A percentile compares a stretch with the other conserved stretches of the same genome.
These are phyloP conservation scores for Boletus speciosus DNA, from an alignment of 768 basidiomycete genomes.

Conservation along the genomic window DNA sequence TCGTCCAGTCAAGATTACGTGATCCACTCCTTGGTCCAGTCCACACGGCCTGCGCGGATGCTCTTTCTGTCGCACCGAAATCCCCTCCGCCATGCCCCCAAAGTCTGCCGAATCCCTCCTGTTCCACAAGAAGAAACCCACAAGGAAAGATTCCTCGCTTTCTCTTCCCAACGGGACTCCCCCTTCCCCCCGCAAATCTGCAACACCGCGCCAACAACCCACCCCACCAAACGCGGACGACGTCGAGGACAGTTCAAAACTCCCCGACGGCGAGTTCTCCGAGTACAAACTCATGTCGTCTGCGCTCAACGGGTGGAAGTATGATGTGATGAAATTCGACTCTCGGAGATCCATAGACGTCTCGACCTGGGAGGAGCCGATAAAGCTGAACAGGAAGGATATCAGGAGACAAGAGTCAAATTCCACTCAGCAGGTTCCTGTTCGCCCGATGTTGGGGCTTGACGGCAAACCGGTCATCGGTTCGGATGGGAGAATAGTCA, in stretches of 20 bases:
- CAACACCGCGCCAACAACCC: conserved; percentile 39
- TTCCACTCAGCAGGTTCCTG: conserved; percentile 46
- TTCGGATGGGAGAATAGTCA: conserved; percentile 69
- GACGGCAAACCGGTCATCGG: conserved; percentile 86
- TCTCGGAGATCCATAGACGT: conserved; percentile 70
- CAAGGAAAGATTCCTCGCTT: conserved; percentile 23
- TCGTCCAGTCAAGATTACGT: conserved; percentile 22
- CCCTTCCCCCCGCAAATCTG: conserved; percentile 35
- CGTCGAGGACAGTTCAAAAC: conserved; percentile 48
- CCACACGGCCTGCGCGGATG: conserved; percentile 4
- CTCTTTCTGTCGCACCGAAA: background rate
- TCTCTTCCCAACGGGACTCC: conserved; percentile 14
- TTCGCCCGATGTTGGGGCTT: conserved; percentile 71
- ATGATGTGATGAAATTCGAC: conserved; percentile 91
- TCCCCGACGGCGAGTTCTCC: conserved; percentile 65
- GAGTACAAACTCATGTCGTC: conserved; percentile 81
- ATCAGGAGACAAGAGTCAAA: conserved; percentile 46
- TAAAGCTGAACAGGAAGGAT: conserved; percentile 88
- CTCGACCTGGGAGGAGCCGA: conserved; percentile 63
- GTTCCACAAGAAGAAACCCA: conserved; percentile 62
- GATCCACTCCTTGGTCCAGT: conserved; percentile 13
- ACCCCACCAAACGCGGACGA: conserved; percentile 41
- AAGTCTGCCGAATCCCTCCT: conserved; percentile 48
- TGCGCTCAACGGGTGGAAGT: conserved; percentile 81
- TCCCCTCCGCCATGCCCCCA: conserved; percentile 22